Evolutionary conservation across 2,329 filamentous ascomycete species (phyloP), one percentile per base, ranked within the genome.

Genomic region (Colletotrichum theobromicola): DNA sequence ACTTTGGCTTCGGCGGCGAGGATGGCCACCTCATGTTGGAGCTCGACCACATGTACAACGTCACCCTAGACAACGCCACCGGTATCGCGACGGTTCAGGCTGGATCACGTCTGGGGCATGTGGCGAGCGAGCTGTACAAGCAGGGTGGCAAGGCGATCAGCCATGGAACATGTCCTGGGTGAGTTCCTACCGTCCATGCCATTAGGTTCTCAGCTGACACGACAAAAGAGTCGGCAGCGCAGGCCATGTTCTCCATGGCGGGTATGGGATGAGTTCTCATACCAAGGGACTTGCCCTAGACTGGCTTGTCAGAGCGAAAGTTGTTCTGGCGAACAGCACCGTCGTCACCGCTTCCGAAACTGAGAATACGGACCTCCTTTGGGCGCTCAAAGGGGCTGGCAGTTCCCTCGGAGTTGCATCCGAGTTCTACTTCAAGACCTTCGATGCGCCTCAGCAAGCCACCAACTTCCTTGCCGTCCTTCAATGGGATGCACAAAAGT

Each of bases 171-270:
- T 88, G 87, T 71, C 83, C 86, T 15, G 77, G 77, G 77, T 77
- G 9, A 61, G 75, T 69, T 21, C 1, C 3, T n/a, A 32, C 9
- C 26, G 10, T 18, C 6, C 53, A 12, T 4, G 10, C 2, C 4
- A 30, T 8, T 13, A 8, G 16, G 13, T 3, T 9, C 0, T 5
- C 34, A 2, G 30, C 66, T 69, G 7, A 73, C 70, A 28, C 4
- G 24, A 2, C 1, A 12, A 32, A n/a, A 81, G 83, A 35, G 86
- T 88, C 26, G 86, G 87, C 8, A 78, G 86, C 10, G 86, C 83
- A 2, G 87, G 87, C 0, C 87, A 88, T 75, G 83, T 85, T 55
- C 82, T 86, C 2, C 87, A 88, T 64, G 88, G 88, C 9, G 87
- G 70, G 10, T 71, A 77, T 60, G 78, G 78, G 13, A 75, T 79